Base-by-base conservation (phyloP, 768 basidiomycete genomes). In the Ramaria sp. region DNA sequence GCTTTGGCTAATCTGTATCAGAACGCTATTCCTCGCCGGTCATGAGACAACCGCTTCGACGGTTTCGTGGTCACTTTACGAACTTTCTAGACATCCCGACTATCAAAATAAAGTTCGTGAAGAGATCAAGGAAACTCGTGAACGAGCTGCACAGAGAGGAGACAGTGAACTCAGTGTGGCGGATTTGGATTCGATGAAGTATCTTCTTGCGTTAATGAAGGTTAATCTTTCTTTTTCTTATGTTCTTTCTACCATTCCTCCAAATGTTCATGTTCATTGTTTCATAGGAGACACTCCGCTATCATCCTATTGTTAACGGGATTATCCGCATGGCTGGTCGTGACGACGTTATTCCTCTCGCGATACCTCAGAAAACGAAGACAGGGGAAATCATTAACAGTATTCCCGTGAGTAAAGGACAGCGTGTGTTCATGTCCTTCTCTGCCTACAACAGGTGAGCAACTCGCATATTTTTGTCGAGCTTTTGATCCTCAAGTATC, bases 281-380 rank as follows among this genome's bases (percentile, higher is more conserved):
- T n/a, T n/a, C n/a, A 12, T 39, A 63, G 66, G 65, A 68, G 56
- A 58, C 59, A 1, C 57, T 71, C 28, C 63, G 70, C 4, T 58
- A 66, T 10, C 68, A 71, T 52, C 65, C 69, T 0, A 63, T 70
- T 27, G 64, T 62, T 34, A 63, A 61, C 48, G 56, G 52, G 9
- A 57, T 66, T 27, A 22, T 58, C 15, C 64, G 69, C 32, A 43
- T 30, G 13, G 65, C 69, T 1, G 57, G 55, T 1, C 48, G 52
- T 8, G 68, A 72, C 27, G 67, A 67, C 48, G 58, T 64, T 15
- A 62, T 72, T 20, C 70, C 69, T 1, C 63, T 71, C 8, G 53
- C 64, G 1, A 43, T 58, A 5, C 70, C 70, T 3, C 58, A 70
- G 39, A 58, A 50, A 18, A 61, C 63, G 5, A 61, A 49, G 27